Conservation (phyloP, 371 early-diverging fungal genomes). For the Mucor sp. region DNA sequence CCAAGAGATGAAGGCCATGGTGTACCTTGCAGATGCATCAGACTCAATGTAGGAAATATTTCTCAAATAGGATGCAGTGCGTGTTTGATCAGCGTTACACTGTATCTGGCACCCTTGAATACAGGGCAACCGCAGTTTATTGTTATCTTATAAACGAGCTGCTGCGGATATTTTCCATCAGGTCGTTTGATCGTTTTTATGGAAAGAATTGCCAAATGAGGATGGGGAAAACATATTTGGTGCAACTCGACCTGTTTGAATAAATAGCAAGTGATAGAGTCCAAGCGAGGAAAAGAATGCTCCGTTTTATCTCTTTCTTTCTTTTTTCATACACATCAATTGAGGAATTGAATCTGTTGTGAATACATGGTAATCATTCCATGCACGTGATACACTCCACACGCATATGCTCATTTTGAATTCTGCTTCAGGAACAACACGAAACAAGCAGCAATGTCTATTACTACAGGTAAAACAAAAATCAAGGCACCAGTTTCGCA, state of each 20-base stretch:
- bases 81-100: background rate
- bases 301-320: background rate
- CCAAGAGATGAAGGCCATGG: background rate
- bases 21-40: background rate
- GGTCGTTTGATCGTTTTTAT: background rate
- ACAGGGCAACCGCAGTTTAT: background rate
- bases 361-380: too few species aligned
- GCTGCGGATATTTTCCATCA: background rate
- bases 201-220: slow-evolving; percentile 15
- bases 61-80: background rate
- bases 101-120: background rate
- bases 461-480: background rate
- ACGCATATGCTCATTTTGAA: background rate
- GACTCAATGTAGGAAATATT: background rate
- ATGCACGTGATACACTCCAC: too few species aligned
- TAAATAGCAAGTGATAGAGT: background rate
- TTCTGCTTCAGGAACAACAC: background rate
- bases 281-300: background rate
- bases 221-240: background rate
- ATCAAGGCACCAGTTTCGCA: too few species aligned
- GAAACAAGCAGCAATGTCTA: background rate
- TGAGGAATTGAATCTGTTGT: too few species aligned
- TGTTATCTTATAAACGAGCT: too few species aligned
- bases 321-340: background rate
- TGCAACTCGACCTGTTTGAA: background rate